A percentile compares a stretch with the other conserved stretches of the same genome.
Conservation (phyloP, 371 early-diverging fungal genomes). For the Rhizopus stolonifer region DNA sequence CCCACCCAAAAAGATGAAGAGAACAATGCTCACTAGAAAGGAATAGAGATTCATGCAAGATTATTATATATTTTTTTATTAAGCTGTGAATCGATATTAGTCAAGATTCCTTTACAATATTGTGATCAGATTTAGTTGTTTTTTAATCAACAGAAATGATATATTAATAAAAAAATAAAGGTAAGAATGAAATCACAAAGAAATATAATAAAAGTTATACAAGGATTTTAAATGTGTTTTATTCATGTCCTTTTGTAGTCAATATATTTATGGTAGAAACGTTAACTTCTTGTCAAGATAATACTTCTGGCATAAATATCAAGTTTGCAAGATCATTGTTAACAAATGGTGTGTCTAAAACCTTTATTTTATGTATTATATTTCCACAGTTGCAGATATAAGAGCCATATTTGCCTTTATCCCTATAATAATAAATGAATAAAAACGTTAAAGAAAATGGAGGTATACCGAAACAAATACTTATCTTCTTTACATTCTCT, state of each 20-base stretch:
- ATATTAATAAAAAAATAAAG: not conserved
- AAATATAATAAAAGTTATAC: conserved; percentile 4
- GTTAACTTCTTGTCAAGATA: not conserved
- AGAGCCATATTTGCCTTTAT: conserved; percentile 2
- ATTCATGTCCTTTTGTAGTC: not conserved
- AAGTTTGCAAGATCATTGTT: not conserved
- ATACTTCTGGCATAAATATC: no score
- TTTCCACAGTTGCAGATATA: conserved; percentile 1
- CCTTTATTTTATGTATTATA: conserved; percentile 3
- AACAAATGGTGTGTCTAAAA: conserved; percentile 1
- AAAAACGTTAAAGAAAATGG: not conserved
- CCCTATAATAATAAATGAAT: no score
- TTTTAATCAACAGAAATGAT: conserved; percentile 3
- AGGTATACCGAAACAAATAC: conserved; percentile 3
- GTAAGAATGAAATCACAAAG: conserved; percentile 1
- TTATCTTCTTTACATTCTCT: conserved; percentile 14
- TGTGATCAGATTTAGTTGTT: not conserved
- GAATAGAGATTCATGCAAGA: no score
- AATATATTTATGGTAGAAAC: conserved; percentile 2
- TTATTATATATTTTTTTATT: conserved; percentile 1
- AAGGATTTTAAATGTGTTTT: conserved; percentile 1
- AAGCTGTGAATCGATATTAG: conserved; percentile 1
- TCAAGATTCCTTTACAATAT: conserved; percentile 1
- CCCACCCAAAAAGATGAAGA: no score
- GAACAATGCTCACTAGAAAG: no score